Conservation (phyloP, 2,329 filamentous ascomycete species). For the Diaporthe sp. region DNA sequence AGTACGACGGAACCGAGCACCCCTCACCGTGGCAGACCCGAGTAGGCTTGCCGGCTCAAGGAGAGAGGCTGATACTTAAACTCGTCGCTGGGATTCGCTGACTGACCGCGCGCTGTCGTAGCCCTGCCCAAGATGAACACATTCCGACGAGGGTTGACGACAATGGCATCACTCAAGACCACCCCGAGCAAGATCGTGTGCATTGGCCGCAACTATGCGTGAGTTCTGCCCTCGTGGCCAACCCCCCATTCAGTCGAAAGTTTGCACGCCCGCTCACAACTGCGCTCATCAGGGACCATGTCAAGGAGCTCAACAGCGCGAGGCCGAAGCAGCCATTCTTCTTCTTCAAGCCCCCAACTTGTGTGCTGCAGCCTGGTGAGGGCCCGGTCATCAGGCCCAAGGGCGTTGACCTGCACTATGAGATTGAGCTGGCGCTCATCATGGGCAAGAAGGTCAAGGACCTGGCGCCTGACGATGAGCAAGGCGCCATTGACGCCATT, state of each 20-base stretch:
- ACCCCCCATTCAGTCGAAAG: constrained; percentile 7
- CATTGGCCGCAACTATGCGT: constrained; percentile 96
- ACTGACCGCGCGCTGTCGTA: neutral
- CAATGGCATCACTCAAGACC: constrained; percentile 57
- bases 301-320: constrained; percentile 89
- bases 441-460: constrained; percentile 87
- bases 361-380: constrained; percentile 83
- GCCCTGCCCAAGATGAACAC: constrained; percentile 38
- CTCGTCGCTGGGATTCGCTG: constrained; percentile 5
- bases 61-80: constrained; percentile 23
- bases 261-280: constrained; percentile 12
- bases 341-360: constrained; percentile 95
- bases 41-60: constrained; percentile 3
- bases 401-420: constrained; percentile 91
- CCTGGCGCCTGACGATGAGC: constrained; percentile 79
- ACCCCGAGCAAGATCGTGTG: constrained; percentile 81
- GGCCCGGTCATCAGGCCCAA: constrained; percentile 86
- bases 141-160: constrained; percentile 51
- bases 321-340: constrained; percentile 97
- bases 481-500: constrained; percentile 86
- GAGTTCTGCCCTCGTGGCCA: constrained; percentile 52
- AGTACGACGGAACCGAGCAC: constrained; percentile 32
- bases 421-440: constrained; percentile 92
- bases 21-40: constrained; percentile 28
- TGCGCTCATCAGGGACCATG: constrained; percentile 79